Conservation (phyloP, 805 yeast species). For the Metschnikowia henanensis region DNA sequence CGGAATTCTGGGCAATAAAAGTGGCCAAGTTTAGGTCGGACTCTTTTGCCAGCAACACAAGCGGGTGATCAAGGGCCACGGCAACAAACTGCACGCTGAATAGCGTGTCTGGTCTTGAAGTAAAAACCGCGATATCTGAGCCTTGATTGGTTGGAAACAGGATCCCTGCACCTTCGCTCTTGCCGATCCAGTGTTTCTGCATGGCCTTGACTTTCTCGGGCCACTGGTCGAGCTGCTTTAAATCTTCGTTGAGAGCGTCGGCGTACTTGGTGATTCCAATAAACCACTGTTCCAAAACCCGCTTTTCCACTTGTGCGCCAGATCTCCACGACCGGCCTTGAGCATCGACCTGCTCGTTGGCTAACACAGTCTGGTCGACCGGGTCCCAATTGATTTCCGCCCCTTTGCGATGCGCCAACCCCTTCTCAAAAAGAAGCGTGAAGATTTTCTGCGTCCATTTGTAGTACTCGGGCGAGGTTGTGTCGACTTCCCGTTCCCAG, state of each 20-base stretch:
- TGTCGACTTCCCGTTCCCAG: constrained; percentile 88
- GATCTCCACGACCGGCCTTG: constrained; percentile 96
- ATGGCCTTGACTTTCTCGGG: constrained; percentile 84
- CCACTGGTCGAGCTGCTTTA: constrained; percentile 68
- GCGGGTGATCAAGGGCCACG: constrained; percentile 67
- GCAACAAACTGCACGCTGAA: constrained; percentile 84
- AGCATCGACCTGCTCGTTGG: constrained; percentile 92
- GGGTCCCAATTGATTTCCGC: constrained; percentile 99
- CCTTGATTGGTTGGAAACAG: constrained; percentile 39
- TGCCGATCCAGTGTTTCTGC: constrained; percentile 96
- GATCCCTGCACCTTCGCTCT: constrained; percentile 76
- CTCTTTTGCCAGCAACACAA: constrained; percentile 43
- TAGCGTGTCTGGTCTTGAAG: constrained; percentile 90
- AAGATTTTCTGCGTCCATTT: constrained; percentile 92
- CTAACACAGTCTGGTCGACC: constrained; percentile 88
- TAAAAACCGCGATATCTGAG: constrained; percentile 55
- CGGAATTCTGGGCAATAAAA: constrained; percentile 50
- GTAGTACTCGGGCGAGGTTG: constrained; percentile 86
- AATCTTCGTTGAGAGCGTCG: constrained; percentile 60
- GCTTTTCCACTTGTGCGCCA: constrained; percentile 91
- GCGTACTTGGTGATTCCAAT: constrained; percentile 87
- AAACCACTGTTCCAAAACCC: constrained; percentile 87
- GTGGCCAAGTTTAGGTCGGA: constrained; percentile 39
- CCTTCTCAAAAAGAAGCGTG: constrained; percentile 66
- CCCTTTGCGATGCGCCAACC: constrained; percentile 80